These are phyloP conservation scores for Cystobasidium pallidum DNA, from an alignment of 1,284 basidiomycete species.

Conservation along the genomic window DNA sequence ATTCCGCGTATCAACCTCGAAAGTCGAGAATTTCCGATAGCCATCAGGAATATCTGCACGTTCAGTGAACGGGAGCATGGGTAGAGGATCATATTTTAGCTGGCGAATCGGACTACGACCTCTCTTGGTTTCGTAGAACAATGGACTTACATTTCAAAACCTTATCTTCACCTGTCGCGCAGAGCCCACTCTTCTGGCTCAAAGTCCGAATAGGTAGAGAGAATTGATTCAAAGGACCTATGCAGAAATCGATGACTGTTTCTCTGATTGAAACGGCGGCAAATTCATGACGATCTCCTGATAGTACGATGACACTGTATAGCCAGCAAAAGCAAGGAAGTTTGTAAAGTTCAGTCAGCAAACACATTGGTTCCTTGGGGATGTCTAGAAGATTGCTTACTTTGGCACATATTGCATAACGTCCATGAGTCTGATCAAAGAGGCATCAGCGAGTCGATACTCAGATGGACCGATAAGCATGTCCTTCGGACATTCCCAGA, in stretches of 20 bases:
- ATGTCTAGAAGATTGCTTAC: conserved; percentile 59
- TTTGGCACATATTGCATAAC: conserved; percentile 72
- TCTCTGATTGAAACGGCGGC: conserved; percentile 64
- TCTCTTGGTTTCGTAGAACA: neutral
- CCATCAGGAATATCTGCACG: conserved; percentile 53
- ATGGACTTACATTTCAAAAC: conserved; percentile 63
- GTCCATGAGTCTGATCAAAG: conserved; percentile 61
- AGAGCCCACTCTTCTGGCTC: conserved; percentile 57
- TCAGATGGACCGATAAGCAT: no score
- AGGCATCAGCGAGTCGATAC: neutral
- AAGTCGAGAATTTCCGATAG: conserved; percentile 62
- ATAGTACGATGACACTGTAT: conserved; percentile 53
- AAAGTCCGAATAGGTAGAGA: conserved; percentile 64
- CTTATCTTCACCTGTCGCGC: conserved; percentile 64
- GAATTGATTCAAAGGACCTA: conserved; percentile 69
- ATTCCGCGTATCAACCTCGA: conserved; percentile 73
- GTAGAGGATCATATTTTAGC: neutral
- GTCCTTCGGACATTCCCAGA: conserved; percentile 24
- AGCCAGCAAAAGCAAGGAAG: no score
- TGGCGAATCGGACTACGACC: neutral
- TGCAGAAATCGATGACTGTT: conserved; percentile 64
- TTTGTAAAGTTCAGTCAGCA: no score
- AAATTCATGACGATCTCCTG: conserved; percentile 74
- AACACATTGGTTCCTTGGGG: no score
- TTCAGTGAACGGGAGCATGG: neutral